Base-by-base conservation (phyloP, 2,329 filamentous ascomycete species). In the Cladobotryum protrusum region DNA sequence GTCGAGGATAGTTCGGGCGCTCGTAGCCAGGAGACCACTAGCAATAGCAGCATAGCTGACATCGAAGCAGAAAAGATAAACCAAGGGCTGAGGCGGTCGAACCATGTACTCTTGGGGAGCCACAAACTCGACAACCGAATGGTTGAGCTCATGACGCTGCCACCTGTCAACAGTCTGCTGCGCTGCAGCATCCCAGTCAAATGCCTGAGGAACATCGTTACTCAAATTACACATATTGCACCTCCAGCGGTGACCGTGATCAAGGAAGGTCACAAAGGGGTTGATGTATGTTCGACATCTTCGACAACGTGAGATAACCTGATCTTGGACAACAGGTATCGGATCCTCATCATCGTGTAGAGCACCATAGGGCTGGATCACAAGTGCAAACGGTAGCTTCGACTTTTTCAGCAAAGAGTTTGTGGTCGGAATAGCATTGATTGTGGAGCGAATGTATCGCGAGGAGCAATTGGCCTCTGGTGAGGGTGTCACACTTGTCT, bases 71-170 rank as follows among this genome's bases (percentile, higher is more conserved):
- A 97, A 97, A 13, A 96, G 79, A 66, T 97, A 97, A 36, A 96
- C 92, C 36, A 97, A 77, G 36, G 93, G 93, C 70, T 96, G 92
- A 41, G 93, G 93, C 50, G 93, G 91, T 54, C 93, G 87, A 34
- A 99, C 93, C 93, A 99, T 99, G 72, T 99, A 99, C 71, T 99
- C 93, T 69, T 99, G 93, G 2, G 93, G 93, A 12, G 93, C 93
- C 58, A 99, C 88, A 64, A 96, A 99, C 65, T 99, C 93, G 53
- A 96, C 91, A 34, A 97, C 90, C n/a, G 90, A 81, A 65, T 96
- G 86, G 72, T 99, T 99, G 54, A 99, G 77, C 67, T 99, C 93
- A 36, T 89, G 81, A 60, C 93, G 80, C 67, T 95, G 85, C 87
- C 93, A 95, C 64, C 93, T 78, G 67, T 99, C 92, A 45, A 95